Percentiles rank a stretch among this genome's conserved stretches.
These are phyloP conservation scores for Coemansia sp. DNA, from an alignment of 192 early-diverging fungal species.

Conservation along the genomic window DNA sequence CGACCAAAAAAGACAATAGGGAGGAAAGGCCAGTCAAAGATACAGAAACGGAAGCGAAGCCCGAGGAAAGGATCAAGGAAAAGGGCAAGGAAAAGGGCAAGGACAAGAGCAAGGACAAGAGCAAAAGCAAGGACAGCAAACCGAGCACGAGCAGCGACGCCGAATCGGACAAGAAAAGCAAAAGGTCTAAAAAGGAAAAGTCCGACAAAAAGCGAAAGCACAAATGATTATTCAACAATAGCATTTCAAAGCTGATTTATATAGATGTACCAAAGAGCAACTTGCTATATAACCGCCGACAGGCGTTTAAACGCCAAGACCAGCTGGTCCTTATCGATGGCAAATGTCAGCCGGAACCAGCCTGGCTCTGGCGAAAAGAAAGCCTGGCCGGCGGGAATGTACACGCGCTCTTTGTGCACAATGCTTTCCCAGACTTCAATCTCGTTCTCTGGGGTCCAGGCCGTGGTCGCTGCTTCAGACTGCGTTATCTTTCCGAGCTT, in stretches of 20 bases:
- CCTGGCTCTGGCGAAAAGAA: constrained; percentile 62
- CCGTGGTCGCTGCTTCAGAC: constrained; percentile 1
- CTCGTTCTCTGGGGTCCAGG: constrained; percentile 53
- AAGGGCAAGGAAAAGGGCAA: constrained; percentile 5
- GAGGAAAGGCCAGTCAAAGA: too few relatives aligned
- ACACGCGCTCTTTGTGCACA: constrained; percentile 58
- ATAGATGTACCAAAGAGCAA: neutral
- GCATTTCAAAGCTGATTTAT: neutral
- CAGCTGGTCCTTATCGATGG: constrained; percentile 52
- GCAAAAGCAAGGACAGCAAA: neutral
- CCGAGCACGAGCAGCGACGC: neutral
- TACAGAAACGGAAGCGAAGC: constrained; percentile 2
- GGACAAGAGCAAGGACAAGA: neutral
- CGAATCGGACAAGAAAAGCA: neutral
- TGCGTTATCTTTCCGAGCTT: constrained; percentile 8
- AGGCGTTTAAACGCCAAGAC: constrained; percentile 54
- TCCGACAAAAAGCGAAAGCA: constrained; percentile 15
- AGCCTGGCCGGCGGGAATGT: constrained; percentile 63
- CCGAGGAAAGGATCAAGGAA: constrained; percentile 1
- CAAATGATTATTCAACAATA: constrained; percentile 5
- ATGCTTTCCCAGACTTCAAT: constrained; percentile 50
- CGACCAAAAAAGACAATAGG: too few relatives aligned
- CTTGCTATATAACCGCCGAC: neutral
- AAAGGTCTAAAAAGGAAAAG: constrained; percentile 4
- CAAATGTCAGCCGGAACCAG: constrained; percentile 66